These are phyloP conservation scores for Avena sativa DNA, from an alignment of 176 grass and related monocot species.

Conservation along the genomic window DNA sequence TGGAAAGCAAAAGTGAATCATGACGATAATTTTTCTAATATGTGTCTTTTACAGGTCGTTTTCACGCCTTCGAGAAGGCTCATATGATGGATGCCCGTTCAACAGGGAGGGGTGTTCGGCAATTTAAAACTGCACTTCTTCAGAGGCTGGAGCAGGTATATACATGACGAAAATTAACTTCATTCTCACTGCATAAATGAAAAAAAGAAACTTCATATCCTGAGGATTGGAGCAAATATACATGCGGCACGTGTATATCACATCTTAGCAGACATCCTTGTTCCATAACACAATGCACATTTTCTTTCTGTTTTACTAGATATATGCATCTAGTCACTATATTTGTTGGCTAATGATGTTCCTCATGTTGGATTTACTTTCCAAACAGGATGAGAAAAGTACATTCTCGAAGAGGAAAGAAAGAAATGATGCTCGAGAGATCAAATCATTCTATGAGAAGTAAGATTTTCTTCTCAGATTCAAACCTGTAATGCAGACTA, in stretches of 20 bases:
- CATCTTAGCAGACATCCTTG: constrained; percentile 11
- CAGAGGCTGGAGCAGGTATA: constrained; percentile 86
- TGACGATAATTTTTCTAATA: constrained; percentile 14
- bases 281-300: not conserved
- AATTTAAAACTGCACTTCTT: constrained; percentile 93
- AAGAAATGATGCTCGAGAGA: constrained; percentile 83
- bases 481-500: not conserved
- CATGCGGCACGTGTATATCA: constrained; percentile 1
- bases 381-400: constrained; percentile 68
- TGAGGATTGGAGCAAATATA: not conserved
- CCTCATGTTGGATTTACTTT: constrained; percentile 42
- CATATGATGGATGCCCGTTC: constrained; percentile 73
- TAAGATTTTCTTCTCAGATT: constrained; percentile 50
- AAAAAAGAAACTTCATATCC: constrained; percentile 11
- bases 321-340: constrained; percentile 20
- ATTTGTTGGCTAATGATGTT: constrained; percentile 20
- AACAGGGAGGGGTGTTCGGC: constrained; percentile 76
- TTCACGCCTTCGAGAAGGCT: constrained; percentile 94
- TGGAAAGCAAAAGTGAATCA: not conserved
- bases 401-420: constrained; percentile 66
- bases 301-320: not conserved
- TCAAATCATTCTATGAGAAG: constrained; percentile 76
- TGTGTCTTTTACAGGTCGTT: constrained; percentile 69
- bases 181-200: constrained; percentile 5
- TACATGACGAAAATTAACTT: constrained; percentile 29